A percentile compares a stretch with the other conserved stretches of the same genome.
These are phyloP conservation scores for Jatropha multifida DNA, from an alignment of 441 rosid genomes.

Conservation along the genomic window DNA sequence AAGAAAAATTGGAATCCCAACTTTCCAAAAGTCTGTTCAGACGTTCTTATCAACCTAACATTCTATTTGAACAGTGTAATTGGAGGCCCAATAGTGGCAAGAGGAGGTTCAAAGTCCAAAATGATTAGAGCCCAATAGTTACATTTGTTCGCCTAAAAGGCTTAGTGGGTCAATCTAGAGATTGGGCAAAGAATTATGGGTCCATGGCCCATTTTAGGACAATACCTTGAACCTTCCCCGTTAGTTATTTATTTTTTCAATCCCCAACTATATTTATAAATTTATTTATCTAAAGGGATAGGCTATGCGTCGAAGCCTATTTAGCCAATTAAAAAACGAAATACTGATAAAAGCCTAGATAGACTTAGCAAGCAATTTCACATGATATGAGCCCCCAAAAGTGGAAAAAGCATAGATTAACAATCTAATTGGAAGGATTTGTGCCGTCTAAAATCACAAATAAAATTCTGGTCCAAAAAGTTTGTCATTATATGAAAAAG, in stretches of 20 bases:
- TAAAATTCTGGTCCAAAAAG: not conserved
- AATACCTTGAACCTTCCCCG: too few relatives aligned
- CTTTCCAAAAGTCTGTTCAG: not conserved
- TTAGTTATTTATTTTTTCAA: too few relatives aligned
- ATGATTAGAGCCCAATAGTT: not conserved
- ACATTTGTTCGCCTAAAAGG: not conserved
- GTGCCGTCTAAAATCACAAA: not conserved
- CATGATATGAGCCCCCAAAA: conserved; percentile 1
- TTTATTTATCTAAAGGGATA: too few relatives aligned
- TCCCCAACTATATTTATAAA: too few relatives aligned
- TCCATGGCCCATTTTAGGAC: conserved; percentile 2
- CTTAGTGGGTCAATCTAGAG: not conserved
- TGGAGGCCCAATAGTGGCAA: not conserved
- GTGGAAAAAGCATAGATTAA: not conserved
- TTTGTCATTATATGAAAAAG: conserved; percentile 1
- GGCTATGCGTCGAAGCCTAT: too few relatives aligned
- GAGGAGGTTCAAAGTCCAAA: not conserved
- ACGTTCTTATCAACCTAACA: too few relatives aligned
- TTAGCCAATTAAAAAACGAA: too few relatives aligned
- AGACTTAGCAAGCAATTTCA: not conserved
- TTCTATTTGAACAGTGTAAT: too few relatives aligned
- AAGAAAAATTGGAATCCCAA: not conserved
- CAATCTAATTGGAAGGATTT: not conserved
- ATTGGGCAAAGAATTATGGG: not conserved
- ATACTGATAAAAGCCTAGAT: not conserved